A percentile compares a stretch with the other conserved stretches of the same genome.
These are phyloP conservation scores for Naegleria fowleri DNA, from an alignment of 208 protist genomes.

Conservation along the genomic window DNA sequence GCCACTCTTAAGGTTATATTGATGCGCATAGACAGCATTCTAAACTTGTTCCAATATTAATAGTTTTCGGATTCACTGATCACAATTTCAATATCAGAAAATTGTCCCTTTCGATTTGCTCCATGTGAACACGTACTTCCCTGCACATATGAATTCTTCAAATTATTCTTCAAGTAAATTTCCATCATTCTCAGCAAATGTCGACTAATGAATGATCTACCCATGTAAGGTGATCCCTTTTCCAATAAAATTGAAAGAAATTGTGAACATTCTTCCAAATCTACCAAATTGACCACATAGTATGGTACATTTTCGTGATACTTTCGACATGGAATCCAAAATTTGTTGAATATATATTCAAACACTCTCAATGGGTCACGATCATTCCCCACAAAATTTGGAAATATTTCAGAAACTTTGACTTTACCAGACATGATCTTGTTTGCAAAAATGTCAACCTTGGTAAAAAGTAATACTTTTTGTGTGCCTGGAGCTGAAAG, in stretches of 20 bases:
- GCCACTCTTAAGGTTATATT: no score
- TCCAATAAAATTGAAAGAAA: background rate
- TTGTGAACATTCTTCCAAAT: background rate
- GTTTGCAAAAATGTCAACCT: background rate
- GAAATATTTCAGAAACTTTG: background rate
- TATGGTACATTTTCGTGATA: background rate
- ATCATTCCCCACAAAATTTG: background rate
- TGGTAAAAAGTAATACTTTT: background rate
- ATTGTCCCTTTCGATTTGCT: no score
- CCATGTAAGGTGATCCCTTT: background rate
- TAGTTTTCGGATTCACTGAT: no score
- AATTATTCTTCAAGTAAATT: no score
- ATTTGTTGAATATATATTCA: background rate
- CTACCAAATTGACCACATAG: background rate
- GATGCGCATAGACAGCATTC: no score
- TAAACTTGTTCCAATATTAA: no score
- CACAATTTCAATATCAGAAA: no score
- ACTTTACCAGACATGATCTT: background rate
- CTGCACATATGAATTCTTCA: no score
- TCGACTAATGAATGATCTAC: background rate
- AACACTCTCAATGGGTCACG: background rate
- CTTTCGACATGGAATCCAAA: background rate
- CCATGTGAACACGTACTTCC: no score
- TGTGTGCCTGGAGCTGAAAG: background rate
- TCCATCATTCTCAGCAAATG: no score